These are phyloP conservation scores for Aspergillus coremiiformis DNA, from an alignment of 495 filamentous ascomycete species.

Conservation along the genomic window DNA sequence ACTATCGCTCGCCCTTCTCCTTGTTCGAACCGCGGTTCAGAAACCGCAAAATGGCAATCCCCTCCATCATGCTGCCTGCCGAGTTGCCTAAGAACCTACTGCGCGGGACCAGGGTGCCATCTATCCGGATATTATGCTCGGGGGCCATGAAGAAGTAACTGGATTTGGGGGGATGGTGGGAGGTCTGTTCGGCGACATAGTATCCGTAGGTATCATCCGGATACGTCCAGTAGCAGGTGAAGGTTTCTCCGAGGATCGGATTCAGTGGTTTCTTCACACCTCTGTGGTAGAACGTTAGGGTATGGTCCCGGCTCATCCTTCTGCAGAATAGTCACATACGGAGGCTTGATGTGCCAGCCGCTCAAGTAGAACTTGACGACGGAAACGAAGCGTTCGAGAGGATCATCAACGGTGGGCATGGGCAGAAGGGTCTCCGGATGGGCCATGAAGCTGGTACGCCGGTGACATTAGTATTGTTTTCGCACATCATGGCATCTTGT, in stretches of 20 bases:
- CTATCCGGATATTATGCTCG: slow-evolving; percentile 88
- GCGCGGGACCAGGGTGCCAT: slow-evolving; percentile 92
- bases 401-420: slow-evolving; percentile 82
- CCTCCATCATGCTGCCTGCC: slow-evolving; percentile 97
- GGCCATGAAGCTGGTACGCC: slow-evolving; percentile 81
- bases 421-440: slow-evolving; percentile 92
- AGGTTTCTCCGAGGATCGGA: slow-evolving; percentile 91
- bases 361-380: slow-evolving; percentile 97
- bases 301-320: neutral
- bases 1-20: slow-evolving; percentile 77
- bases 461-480: neutral
- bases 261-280: slow-evolving; percentile 99
- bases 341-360: slow-evolving; percentile 98
- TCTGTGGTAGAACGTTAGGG: slow-evolving; percentile 34
- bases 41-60: slow-evolving; percentile 78
- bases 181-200: slow-evolving; percentile 93
- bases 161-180: slow-evolving; percentile 96
- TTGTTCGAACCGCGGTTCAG: slow-evolving; percentile 63
- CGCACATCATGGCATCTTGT: neutral
- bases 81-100: slow-evolving; percentile 97
- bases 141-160: slow-evolving; percentile 99
- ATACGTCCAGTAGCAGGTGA: slow-evolving; percentile 94
- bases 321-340: slow-evolving; percentile 51
- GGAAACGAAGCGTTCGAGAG: slow-evolving; percentile 80
- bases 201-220: slow-evolving; percentile 78